Base-by-base conservation (phyloP, 2,329 filamentous ascomycete genomes). In the Penicillium psychrosexuale region DNA sequence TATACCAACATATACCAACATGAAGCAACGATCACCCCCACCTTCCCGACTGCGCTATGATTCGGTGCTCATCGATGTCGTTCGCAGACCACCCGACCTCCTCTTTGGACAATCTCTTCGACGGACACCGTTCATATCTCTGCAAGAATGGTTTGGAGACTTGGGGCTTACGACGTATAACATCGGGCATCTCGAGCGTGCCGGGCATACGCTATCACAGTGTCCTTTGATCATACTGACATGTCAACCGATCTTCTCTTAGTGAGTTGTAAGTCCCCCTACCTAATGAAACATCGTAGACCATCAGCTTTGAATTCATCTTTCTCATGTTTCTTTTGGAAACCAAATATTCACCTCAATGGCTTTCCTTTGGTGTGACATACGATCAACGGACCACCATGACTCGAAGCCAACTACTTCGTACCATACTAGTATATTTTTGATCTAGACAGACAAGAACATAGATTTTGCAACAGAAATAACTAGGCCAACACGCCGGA, bases 391-490 rank as follows among this genome's bases (percentile, higher is more conserved):
- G 17, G 12, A 13, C n/a, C 11, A 43, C 15, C 19, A 17, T 27
- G 11, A 3, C 28, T 17, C 15, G 13, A 49, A 8, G 37, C 28
- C 15, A 33, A 49, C 15, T 55, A 51, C 33, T 19, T 6, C 22
- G 22, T 24, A 24, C 22, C 4, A 52, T 52, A 47, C 30, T 24
- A 53, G 17, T 51, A 34, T 24, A n/a, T 43, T 36, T 36, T 27
- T 17, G 15, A 8, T 37, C 34, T 27, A 51, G 45, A 40, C 46
- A 47, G 51, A 30, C 8, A 48, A 47, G 28, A 38, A 56, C 47
- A 59, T 51, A 38, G 51, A 53, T 55, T 59, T 55, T 53, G 43
- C 13, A 51, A 42, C 36, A 46, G 27, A 51, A 39, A 49, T 47
- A 46, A 47, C 53, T 49, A 58, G 52, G 19, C 27, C 22, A 51